Base-by-base conservation (phyloP, 2,329 filamentous ascomycete species). In the Talaromyces sp. region DNA sequence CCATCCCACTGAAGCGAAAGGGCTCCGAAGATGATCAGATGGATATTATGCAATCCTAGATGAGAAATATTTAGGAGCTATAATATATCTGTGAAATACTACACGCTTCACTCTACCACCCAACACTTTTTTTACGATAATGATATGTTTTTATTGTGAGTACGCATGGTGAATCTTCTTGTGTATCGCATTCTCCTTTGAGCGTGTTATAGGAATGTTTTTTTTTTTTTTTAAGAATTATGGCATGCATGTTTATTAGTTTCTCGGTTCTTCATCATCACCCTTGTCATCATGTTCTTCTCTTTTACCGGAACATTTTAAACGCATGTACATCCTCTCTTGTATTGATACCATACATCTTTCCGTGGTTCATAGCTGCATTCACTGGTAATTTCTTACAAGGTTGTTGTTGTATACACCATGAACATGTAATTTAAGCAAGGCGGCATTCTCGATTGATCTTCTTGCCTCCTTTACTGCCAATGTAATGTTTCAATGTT, bases 1-100 rank as follows among this genome's bases (percentile, higher is more conserved):
- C 57, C 11, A 74, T 74, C 63, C 74, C 71, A 54, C 61, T 75
- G 53, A 76, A 76, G 62, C 72, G 73, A 54, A 75, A 75, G 63
- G 69, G 67, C 25, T 63, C 64, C 25, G 68, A 64, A 27, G 27
- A 47, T 47, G 65, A 65, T n/a, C 58, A 59, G 53, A 59, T 66
- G 62, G 62, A 62, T 47, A 9, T 30, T 7, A 22, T 30, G 28
- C 25, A 53, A 17, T 49, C 28, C 32, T 56, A 56, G 30, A 33
- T 10, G 49, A 53, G 44, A 22, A 13, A 7, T 6, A 22, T 49
- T 19, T 27, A 51, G 25, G 4, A 10, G 13, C 44, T 17, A 25
- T 22, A 19, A 19, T 25, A 49, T 25, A 6, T 19, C 44, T 17
- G 19, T 22, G 22, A 22, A 22, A 51, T 22, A 11, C 19, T 11